These are phyloP conservation scores for Rhododendron griersonianum DNA, from an alignment of 148 eudicot genomes.

Conservation along the genomic window DNA sequence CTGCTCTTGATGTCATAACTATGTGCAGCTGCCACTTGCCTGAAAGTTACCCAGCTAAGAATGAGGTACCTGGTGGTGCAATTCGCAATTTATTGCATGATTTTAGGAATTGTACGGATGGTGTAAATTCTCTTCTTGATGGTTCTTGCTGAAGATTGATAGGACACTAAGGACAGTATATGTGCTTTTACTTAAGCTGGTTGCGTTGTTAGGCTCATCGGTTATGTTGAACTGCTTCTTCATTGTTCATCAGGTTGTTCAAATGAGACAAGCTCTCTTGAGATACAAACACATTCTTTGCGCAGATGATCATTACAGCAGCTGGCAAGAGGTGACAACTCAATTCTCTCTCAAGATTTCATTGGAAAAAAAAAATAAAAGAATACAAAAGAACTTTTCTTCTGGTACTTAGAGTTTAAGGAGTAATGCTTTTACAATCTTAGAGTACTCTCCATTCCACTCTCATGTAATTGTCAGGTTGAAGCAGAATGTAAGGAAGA, in stretches of 20 bases:
- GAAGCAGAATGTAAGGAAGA: conserved; percentile 90
- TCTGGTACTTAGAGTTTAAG: neutral
- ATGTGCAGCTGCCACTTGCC: conserved; percentile 97
- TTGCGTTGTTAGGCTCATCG: conserved; percentile 3
- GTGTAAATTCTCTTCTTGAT: neutral
- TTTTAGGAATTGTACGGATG: neutral
- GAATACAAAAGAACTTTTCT: neutral
- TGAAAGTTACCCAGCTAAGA: conserved; percentile 54
- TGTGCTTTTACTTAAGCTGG: conserved; percentile 1
- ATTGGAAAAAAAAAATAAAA: neutral
- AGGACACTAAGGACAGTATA: neutral
- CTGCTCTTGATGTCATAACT: conserved; percentile 93
- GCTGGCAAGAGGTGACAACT: conserved; percentile 93
- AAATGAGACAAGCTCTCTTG: conserved; percentile 68
- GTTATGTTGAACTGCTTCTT: neutral
- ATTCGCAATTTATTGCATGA: neutral
- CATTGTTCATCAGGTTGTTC: conserved; percentile 52
- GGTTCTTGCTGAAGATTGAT: neutral
- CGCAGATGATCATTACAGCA: conserved; percentile 74
- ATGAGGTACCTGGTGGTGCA: conserved; percentile 48
- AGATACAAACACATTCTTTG: conserved; percentile 86
- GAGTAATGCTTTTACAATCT: neutral
- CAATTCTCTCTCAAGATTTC: neutral
- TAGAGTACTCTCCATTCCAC: neutral
- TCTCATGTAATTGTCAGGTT: conserved; percentile 41